Evolutionary conservation across 768 basidiomycete genomes (phyloP).

Genomic region (Mycena epipterygia): DNA sequence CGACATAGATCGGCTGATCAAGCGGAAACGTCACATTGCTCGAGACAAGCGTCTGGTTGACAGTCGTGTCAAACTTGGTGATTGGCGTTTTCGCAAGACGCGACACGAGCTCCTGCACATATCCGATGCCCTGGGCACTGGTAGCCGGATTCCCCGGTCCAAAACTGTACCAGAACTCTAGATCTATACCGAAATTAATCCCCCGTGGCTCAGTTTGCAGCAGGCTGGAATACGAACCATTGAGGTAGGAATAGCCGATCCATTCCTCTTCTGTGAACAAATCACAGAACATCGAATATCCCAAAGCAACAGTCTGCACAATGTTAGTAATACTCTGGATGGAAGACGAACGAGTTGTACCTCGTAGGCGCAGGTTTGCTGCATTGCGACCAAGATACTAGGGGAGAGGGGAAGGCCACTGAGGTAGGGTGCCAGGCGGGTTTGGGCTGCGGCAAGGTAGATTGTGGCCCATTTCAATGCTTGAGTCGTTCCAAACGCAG

Average conservation of each 20-base stretch:
- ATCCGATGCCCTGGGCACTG: slow-evolving; percentile 74
- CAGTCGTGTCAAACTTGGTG: slow-evolving; percentile 66
- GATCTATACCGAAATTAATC: slow-evolving; percentile 36
- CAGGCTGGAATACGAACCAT: slow-evolving; percentile 38
- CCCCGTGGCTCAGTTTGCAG: too few species aligned
- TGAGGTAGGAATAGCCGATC: slow-evolving; percentile 79
- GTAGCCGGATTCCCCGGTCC: slow-evolving; percentile 79
- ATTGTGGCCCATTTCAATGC: slow-evolving; percentile 68
- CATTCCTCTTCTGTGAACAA: slow-evolving; percentile 88
- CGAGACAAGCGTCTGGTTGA: slow-evolving; percentile 76
- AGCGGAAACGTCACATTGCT: slow-evolving; percentile 67
- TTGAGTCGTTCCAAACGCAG: slow-evolving; percentile 57
- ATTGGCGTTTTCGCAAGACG: slow-evolving; percentile 75
- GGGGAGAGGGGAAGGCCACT: slow-evolving; percentile 65
- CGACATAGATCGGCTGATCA: slow-evolving; percentile 73
- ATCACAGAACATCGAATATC: slow-evolving; percentile 82
- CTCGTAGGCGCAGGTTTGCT: slow-evolving; percentile 82
- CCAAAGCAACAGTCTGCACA: slow-evolving; percentile 80
- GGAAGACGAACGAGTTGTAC: too few species aligned
- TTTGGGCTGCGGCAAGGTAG: slow-evolving; percentile 70
- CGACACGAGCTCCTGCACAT: slow-evolving; percentile 79
- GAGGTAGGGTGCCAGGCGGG: slow-evolving; percentile 64
- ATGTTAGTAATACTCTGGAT: neutral
- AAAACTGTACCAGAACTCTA: slow-evolving; percentile 73
- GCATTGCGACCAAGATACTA: slow-evolving; percentile 70